Evolutionary conservation across 805 yeast genomes (phyloP), one percentile per base, ranked within the genome.

Genomic region (Candida stauntonica): DNA sequence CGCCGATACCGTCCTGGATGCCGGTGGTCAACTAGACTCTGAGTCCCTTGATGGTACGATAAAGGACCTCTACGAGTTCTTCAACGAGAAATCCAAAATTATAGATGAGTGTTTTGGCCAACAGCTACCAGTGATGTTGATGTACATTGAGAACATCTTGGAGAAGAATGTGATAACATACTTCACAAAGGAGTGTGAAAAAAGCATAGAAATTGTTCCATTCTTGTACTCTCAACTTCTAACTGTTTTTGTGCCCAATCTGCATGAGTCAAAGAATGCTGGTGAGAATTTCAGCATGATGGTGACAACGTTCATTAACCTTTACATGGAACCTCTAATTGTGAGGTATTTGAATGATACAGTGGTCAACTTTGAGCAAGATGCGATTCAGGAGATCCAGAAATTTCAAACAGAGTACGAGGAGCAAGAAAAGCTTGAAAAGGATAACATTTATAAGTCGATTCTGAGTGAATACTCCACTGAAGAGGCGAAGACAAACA

Each of bases 391-490:
- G 13, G 54, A 54, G 29, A 59, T 66, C 18, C 33, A 39, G 7
- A 41, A 46, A 7, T 62, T 54, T 46, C 57, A 54, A 17, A 41
- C 43, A 5, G 56, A 53, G 26, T 45, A 48, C 14, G 43, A 51
- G 5, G 56, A 57, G 14, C 61, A 54, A 34, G 63, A 61, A 24
- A 60, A 68, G 20, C 57, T 62, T 13, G 62, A 64, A 29, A 70
- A 76, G 62, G 69, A 69, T 34, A 54, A 55, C 13, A 54, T 64
- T 7, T 64, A 64, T 42, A 70, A 72, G 39, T 60, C 62, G n/a
- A 41, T 52, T 18, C 43, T 67, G 31, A 68, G 67, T 20, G 64
- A 67, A 36, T 67, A 70, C 41, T 50, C 61, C 54, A 54, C 48
- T 38, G 58, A 57, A 23, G 60, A 53, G 36, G 56, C 41, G 16